Evolutionary conservation across 495 filamentous ascomycete genomes (phyloP), one percentile per base, ranked within the genome.

Genomic region (Cercophora newfieldiana): DNA sequence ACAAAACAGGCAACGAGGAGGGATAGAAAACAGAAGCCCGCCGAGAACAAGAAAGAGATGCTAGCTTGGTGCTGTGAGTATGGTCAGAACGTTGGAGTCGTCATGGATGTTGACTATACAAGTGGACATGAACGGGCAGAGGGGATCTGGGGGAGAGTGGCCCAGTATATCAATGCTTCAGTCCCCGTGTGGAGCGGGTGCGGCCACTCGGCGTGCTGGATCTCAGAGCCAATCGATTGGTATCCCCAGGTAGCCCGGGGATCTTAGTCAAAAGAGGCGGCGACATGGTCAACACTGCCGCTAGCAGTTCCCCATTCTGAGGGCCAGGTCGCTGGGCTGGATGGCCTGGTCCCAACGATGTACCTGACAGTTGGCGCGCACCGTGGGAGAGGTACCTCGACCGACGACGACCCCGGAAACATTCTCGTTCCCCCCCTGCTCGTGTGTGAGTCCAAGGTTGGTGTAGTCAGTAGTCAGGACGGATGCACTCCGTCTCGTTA

Each of bases 181-280:
- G 33, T 61, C 63, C 55, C n/a, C 47, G 33, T 49, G 37, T 51
- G 65, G 59, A 37, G 59, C 29, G 64, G 58, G 29, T 56, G 56
- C 29, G 25, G 48, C 58, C n/a, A 59, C 61, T 53, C 26, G 54
- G 54, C 24, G 69, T 56, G 57, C 61, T 60, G 66, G 64, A 69
- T 73, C 64, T 69, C 8, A 59, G 54, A 67, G 66, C 71, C 73
- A 72, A 67, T 70, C 69, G 59, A 66, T 47, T 71, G 69, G 64
- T 55, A 65, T 50, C 24, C 57, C 66, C 66, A 53, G 54, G 54
- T 59, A 28, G 28, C 48, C 57, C 65, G 61, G 63, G 70, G 67
- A 70, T 72, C 70, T 71, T 66, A 53, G 68, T 70, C 73, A 50
- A 71, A 69, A 64, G 60, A 69, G 65, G 63, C 59, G 67, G 58